phyloP scores from a whole-genome alignment of 495 filamentous ascomycete species.

The Xylaria longipes region DNA sequence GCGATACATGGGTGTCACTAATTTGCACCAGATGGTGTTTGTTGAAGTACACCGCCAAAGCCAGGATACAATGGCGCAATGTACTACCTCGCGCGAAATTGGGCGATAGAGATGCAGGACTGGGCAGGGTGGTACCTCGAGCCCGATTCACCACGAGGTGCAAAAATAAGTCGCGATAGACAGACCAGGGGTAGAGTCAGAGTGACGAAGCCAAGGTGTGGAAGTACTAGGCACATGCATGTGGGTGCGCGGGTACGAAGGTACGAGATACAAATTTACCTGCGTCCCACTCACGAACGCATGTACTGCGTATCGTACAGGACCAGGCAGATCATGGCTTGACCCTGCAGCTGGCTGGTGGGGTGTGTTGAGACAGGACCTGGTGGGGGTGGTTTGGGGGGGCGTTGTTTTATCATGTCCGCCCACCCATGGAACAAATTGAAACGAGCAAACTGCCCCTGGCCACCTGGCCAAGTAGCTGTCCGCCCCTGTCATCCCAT shows the following conservation, averaged over 20 bases:
- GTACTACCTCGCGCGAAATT: constrained; percentile 22
- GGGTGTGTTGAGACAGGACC: constrained; percentile 3
- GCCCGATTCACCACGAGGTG: constrained; percentile 19
- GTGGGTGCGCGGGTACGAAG: constrained; percentile 11
- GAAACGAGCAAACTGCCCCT: constrained; percentile 24
- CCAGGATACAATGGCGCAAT: constrained; percentile 14
- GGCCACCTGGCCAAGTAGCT: constrained; percentile 1
- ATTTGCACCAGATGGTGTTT: constrained; percentile 21
- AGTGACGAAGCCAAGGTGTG: constrained; percentile 27
- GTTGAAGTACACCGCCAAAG: constrained; percentile 30
- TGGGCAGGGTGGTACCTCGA: constrained; percentile 11
- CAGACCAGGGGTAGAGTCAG: constrained; percentile 20
- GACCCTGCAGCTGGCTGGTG: constrained; percentile 14
- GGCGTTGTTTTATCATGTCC: constrained; percentile 6
- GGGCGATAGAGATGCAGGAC: neutral
- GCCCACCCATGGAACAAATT: constrained; percentile 24
- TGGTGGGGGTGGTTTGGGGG: constrained; percentile 1
- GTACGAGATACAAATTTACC: constrained; percentile 1
- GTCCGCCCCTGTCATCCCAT: constrained; percentile 15
- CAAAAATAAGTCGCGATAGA: constrained; percentile 24
- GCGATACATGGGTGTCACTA: constrained; percentile 39
- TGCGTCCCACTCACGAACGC: neutral
- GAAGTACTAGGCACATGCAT: constrained; percentile 10
- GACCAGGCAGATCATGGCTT: constrained; percentile 25
- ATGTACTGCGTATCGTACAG: constrained; percentile 5